These are phyloP conservation scores for Torrubiella hemipterigena DNA, from an alignment of 2,329 filamentous ascomycete genomes.

Conservation along the genomic window DNA sequence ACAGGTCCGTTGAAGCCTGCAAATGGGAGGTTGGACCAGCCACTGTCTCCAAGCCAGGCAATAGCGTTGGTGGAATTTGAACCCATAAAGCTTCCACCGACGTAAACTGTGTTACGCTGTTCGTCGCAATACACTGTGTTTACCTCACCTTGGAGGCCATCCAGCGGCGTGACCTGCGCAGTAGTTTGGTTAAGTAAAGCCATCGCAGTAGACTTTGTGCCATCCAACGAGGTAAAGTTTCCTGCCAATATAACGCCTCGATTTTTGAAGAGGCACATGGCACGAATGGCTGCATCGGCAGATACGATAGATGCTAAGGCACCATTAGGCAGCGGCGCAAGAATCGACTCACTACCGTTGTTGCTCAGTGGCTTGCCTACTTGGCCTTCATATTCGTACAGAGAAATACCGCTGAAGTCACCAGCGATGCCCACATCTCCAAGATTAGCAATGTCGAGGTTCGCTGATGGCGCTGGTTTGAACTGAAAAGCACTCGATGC, in stretches of 20 bases:
- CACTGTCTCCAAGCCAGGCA: slow-evolving; percentile 56
- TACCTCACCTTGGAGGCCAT: slow-evolving; percentile 75
- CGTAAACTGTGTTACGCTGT: slow-evolving; percentile 67
- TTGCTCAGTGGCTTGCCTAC: slow-evolving; percentile 51
- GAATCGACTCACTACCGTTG: slow-evolving; percentile 72
- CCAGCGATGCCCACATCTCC: slow-evolving; percentile 79
- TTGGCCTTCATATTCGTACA: slow-evolving; percentile 79
- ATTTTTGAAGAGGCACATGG: slow-evolving; percentile 73
- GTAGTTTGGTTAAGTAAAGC: slow-evolving; percentile 71
- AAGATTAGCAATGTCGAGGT: slow-evolving; percentile 67
- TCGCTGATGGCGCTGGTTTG: slow-evolving; percentile 49
- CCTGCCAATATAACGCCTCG: slow-evolving; percentile 77
- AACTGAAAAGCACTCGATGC: slow-evolving; percentile 43
- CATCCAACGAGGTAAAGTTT: slow-evolving; percentile 87
- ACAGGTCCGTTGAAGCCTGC: slow-evolving; percentile 91
- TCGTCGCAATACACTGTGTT: slow-evolving; percentile 74
- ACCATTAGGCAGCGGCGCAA: slow-evolving; percentile 76
- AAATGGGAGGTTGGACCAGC: slow-evolving; percentile 77
- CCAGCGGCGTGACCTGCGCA: slow-evolving; percentile 56
- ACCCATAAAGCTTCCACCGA: slow-evolving; percentile 76
- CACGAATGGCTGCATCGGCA: slow-evolving; percentile 73
- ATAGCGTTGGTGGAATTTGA: slow-evolving; percentile 83
- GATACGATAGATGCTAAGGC: slow-evolving; percentile 61
- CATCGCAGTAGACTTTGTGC: slow-evolving; percentile 62
- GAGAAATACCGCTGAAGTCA: slow-evolving; percentile 81